A percentile compares a stretch with the other conserved stretches of the same genome.
Conservation (phyloP, 1,139 yeast genomes). For the Pichia kudriavzevii region DNA sequence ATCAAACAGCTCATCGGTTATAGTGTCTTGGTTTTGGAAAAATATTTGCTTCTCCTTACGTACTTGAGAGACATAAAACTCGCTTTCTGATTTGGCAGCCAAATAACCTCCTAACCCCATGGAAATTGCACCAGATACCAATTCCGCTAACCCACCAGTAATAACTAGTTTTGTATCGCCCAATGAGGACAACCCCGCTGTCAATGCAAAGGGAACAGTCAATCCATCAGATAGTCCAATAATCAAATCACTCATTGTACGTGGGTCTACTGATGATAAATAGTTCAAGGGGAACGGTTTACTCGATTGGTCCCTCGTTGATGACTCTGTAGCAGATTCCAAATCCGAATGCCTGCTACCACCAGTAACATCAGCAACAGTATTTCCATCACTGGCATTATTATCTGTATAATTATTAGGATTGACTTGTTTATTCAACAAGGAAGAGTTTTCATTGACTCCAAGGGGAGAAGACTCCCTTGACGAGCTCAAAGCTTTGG, state of each 20-base stretch:
- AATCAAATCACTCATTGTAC: constrained; percentile 74
- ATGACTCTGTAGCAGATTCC: neutral
- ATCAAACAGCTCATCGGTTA: constrained; percentile 62
- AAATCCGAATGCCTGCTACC: neutral
- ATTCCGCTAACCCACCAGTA: constrained; percentile 81
- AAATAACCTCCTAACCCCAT: constrained; percentile 82
- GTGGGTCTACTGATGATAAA: constrained; percentile 39
- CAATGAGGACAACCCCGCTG: constrained; percentile 72
- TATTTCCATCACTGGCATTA: neutral
- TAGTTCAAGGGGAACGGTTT: constrained; percentile 13
- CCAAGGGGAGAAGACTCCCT: neutral
- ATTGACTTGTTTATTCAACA: neutral
- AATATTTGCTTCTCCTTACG: constrained; percentile 62
- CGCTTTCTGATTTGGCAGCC: constrained; percentile 74
- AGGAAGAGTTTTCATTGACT: constrained; percentile 1
- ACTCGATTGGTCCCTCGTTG: neutral
- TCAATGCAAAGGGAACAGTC: constrained; percentile 78
- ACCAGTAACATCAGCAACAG: constrained; percentile 4
- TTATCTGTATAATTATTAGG: neutral
- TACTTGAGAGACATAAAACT: constrained; percentile 64
- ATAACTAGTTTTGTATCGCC: constrained; percentile 71
- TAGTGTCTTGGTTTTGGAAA: constrained; percentile 52
- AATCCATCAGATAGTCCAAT: constrained; percentile 77
- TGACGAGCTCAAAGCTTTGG: neutral
- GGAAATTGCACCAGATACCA: constrained; percentile 75